Conservation (phyloP, 2,329 filamentous ascomycete species). For the Endocalyx cinctus region DNA sequence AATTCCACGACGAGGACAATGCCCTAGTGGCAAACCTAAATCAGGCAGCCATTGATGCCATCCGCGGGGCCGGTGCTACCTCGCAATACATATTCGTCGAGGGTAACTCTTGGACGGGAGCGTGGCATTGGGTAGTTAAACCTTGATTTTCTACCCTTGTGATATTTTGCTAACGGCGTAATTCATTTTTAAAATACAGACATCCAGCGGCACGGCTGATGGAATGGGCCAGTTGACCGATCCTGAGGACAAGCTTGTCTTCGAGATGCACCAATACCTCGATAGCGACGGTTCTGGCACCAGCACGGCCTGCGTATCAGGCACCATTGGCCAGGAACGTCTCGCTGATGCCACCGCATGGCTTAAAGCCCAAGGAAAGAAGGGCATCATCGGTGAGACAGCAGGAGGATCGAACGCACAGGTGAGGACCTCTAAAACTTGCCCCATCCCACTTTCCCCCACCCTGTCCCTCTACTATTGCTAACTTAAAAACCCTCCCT, state of each 20-base stretch:
- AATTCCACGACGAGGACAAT: slow-evolving; percentile 61
- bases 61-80: slow-evolving; percentile 55
- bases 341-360: slow-evolving; percentile 46
- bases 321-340: slow-evolving; percentile 45
- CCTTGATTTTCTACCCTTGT: slow-evolving; percentile 20
- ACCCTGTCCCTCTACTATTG: no score
- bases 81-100: slow-evolving; percentile 52
- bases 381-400: slow-evolving; percentile 52
- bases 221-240: slow-evolving; percentile 43
- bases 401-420: slow-evolving; percentile 48
- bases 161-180: no score
- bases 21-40: slow-evolving; percentile 54
- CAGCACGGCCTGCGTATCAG: slow-evolving; percentile 39
- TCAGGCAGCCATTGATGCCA: slow-evolving; percentile 60
- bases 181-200: no score
- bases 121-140: slow-evolving; percentile 33
- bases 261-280: slow-evolving; percentile 59
- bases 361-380: slow-evolving; percentile 51
- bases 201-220: slow-evolving; percentile 22
- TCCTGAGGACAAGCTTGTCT: slow-evolving; percentile 46
- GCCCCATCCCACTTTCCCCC: no score
- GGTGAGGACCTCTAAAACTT: no score
- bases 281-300: slow-evolving; percentile 51
- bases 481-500: no score
- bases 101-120: slow-evolving; percentile 50